Evolutionary conservation across 148 eudicot species (phyloP).

Genomic region (Simmondsia chinensis): DNA sequence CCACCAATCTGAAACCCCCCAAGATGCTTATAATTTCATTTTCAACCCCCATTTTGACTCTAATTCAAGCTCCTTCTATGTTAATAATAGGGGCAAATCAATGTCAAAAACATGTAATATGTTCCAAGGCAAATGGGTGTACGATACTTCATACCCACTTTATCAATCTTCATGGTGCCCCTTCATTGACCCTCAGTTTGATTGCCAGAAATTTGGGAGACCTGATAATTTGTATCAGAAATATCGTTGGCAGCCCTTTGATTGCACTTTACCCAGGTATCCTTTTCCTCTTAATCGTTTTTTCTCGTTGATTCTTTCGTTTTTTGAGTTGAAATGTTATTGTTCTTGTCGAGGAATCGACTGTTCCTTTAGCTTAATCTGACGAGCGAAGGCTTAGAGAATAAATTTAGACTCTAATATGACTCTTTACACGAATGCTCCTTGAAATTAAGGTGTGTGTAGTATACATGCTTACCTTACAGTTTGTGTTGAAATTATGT

Average conservation of each 20-base stretch:
- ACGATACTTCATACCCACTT: conserved; percentile 67
- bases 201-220: conserved; percentile 59
- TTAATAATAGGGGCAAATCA: conserved; percentile 3
- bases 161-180: conserved; percentile 65
- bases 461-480: too few species aligned
- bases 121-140: conserved; percentile 86
- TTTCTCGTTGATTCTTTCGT: too few species aligned
- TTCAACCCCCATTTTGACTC: too few species aligned
- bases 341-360: too few species aligned
- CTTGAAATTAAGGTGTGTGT: too few species aligned
- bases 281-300: background rate
- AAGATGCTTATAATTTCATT: too few species aligned
- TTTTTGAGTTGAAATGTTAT: too few species aligned
- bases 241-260: conserved; percentile 79
- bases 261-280: conserved; percentile 67
- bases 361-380: too few species aligned
- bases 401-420: too few species aligned
- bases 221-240: conserved; percentile 67
- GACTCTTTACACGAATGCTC: too few species aligned
- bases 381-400: too few species aligned
- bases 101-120: conserved; percentile 36
- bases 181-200: conserved; percentile 58
- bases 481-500: too few species aligned
- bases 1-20: background rate
- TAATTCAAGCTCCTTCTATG: background rate